A percentile compares a stretch with the other conserved stretches of the same genome.
phyloP scores from a whole-genome alignment of 805 yeast genomes.

The Wickerhamomyces bovis region DNA sequence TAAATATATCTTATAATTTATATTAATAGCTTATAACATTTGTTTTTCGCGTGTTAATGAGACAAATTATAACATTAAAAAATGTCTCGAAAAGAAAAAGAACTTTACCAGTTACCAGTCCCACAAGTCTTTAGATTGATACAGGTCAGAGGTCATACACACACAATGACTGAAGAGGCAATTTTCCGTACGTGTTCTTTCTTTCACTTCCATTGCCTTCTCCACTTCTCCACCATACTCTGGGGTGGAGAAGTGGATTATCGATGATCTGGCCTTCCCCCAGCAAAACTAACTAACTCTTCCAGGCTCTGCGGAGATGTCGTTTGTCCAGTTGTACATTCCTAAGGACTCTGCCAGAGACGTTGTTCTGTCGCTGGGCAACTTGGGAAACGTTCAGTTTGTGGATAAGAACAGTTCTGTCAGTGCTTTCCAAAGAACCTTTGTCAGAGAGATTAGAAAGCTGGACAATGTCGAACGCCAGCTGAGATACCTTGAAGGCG shows the following conservation, averaged over 20 bases:
- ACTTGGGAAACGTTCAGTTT: slow-evolving; percentile 79
- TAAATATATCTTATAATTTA: too few relatives aligned
- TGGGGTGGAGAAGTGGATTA: too few relatives aligned
- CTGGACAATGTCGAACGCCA: slow-evolving; percentile 89
- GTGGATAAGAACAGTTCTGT: slow-evolving; percentile 80
- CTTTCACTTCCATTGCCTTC: too few relatives aligned
- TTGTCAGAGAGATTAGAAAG: slow-evolving; percentile 79
- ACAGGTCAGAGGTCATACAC: too few relatives aligned
- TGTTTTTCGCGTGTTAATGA: too few relatives aligned
- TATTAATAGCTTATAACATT: too few relatives aligned
- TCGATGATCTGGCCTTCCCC: not conserved
- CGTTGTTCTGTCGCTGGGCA: slow-evolving; percentile 80
- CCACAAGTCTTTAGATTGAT: too few relatives aligned
- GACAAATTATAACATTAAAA: too few relatives aligned
- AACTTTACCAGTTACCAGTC: too few relatives aligned
- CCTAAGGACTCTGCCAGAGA: slow-evolving; percentile 89
- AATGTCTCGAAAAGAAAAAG: too few relatives aligned
- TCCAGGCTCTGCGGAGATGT: slow-evolving; percentile 90
- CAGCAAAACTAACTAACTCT: not conserved
- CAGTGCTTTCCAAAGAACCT: slow-evolving; percentile 82
- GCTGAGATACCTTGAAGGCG: slow-evolving; percentile 46
- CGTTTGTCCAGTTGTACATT: slow-evolving; percentile 83
- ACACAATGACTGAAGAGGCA: slow-evolving; percentile 32
- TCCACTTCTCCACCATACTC: too few relatives aligned
- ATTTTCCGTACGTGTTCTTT: slow-evolving; percentile 30